A percentile compares a stretch with the other conserved stretches of the same genome.
Evolutionary conservation across 2,329 filamentous ascomycete species (phyloP).

Genomic region (Phoma sp.): DNA sequence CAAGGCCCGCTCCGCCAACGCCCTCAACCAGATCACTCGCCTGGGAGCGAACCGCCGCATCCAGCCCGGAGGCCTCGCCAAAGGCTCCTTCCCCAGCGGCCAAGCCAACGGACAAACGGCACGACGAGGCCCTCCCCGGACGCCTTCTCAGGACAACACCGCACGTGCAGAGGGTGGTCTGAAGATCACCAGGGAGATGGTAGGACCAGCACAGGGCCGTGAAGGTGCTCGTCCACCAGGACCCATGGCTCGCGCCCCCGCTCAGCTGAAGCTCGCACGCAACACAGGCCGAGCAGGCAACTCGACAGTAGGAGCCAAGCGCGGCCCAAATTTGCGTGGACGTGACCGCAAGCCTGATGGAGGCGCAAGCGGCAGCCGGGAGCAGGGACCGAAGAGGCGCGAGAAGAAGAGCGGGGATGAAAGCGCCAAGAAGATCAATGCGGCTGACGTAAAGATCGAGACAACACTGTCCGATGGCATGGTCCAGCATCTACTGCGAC

Average conservation of each 20-base stretch:
- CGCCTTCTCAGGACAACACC: not conserved
- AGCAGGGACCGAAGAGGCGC: constrained; percentile 30
- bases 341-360: constrained; percentile 23
- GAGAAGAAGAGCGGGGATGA: constrained; percentile 18
- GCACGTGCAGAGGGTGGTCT: constrained; percentile 29
- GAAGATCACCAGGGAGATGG: constrained; percentile 23
- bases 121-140: not conserved
- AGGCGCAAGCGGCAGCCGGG: constrained; percentile 12
- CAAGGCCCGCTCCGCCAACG: constrained; percentile 32
- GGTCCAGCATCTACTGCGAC: constrained; percentile 40
- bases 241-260: constrained; percentile 42
- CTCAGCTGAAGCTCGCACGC: constrained; percentile 29
- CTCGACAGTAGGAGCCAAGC: constrained; percentile 13
- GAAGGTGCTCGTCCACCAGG: constrained; percentile 25
- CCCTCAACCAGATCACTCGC: constrained; percentile 33
- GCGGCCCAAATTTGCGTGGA: constrained; percentile 37
- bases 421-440: not conserved
- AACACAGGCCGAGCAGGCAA: constrained; percentile 5
- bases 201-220: not conserved
- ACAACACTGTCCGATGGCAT: constrained; percentile 36
- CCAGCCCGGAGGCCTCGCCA: constrained; percentile 25
- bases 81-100: constrained; percentile 31
- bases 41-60: constrained; percentile 31
- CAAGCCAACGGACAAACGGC: constrained; percentile 16
- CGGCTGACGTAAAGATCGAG: constrained; percentile 19